Evolutionary conservation across 345 rosid species (phyloP).

Genomic region (Luvunga scandens): DNA sequence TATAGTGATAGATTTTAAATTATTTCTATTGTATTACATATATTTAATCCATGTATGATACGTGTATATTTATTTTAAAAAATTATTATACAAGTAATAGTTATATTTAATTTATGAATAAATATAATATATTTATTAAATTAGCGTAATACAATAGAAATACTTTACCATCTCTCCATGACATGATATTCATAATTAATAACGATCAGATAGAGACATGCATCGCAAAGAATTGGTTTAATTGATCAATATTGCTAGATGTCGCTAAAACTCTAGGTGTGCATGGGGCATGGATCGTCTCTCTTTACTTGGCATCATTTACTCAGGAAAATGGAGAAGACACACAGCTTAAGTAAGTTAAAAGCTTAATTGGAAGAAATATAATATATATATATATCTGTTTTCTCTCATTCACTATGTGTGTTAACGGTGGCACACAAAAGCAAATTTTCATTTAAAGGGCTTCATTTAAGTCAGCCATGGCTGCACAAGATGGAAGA

Average conservation of each 20-base stretch:
- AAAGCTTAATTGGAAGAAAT: not conserved
- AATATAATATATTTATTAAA: too few species aligned
- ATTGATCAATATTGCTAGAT: constrained; percentile 7
- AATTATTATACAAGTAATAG: too few species aligned
- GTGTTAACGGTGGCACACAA: not conserved
- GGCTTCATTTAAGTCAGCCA: not conserved
- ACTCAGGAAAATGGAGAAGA: constrained; percentile 2
- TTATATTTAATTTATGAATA: too few species aligned
- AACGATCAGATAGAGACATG: constrained; percentile 1
- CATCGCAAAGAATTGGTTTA: constrained; percentile 23
- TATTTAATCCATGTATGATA: too few species aligned
- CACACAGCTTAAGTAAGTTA: not conserved
- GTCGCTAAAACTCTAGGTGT: constrained; percentile 26
- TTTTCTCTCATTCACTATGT: not conserved
- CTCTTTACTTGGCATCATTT: not conserved
- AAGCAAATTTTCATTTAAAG: not conserved
- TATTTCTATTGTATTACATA: rapidly evolving
- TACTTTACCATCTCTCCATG: not conserved
- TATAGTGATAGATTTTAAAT: too few species aligned
- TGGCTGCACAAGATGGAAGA: constrained; percentile 4
- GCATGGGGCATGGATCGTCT: not conserved
- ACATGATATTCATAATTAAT: not conserved
- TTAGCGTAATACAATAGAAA: too few species aligned
- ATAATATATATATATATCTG: too few species aligned
- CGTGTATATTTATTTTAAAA: too few species aligned